Base-by-base conservation (phyloP, 768 basidiomycete genomes). In the Mycena leptocephala region DNA sequence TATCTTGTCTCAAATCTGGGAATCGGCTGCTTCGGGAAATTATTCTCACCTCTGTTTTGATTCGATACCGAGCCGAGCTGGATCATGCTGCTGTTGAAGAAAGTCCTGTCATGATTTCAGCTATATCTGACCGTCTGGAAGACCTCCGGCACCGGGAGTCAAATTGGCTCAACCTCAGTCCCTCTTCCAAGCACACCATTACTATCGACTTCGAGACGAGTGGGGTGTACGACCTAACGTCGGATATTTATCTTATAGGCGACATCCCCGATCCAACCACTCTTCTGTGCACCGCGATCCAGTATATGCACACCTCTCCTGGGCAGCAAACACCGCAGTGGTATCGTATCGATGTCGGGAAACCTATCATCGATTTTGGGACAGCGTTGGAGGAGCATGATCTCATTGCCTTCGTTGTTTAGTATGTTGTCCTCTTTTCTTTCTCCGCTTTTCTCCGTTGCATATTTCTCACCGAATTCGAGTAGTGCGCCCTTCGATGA, bases 321-420 rank as follows among this genome's bases (percentile, higher is more conserved):
- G 66, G 26, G 39, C 6, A 24, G 22, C 58, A 64, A 10, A 11
- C 20, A 10, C 26, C 56, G 0, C 26, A 73, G n/a, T 73, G 76
- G 71, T 53, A 20, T 10, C 14, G 48, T 1, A 46, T 73, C 39
- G 51, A 70, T 7, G 66, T 37, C 1, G 71, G 67, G 46, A 62
- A 55, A 35, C 65, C 70, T 2, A 53, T 73, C 32, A 18, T 73
- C 13, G 76, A 73, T 55, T 72, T 72, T 33, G 71, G 71, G 30
- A 64, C 51, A 20, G 43, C 71, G 18, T 28, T 77, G 48, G 70
- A 68, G n/a, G 76, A 77, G 62, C 65, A 72, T 28, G 71, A 77
- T 37, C 66, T 77, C 0, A 77, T 77, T 48, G 76, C 71, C 3
- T 39, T 77, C 9, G 71, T 65, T 13, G 73, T 64, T 22, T 66